phyloP scores from a whole-genome alignment of 1,284 basidiomycete genomes.

The Puccinia triticina region DNA sequence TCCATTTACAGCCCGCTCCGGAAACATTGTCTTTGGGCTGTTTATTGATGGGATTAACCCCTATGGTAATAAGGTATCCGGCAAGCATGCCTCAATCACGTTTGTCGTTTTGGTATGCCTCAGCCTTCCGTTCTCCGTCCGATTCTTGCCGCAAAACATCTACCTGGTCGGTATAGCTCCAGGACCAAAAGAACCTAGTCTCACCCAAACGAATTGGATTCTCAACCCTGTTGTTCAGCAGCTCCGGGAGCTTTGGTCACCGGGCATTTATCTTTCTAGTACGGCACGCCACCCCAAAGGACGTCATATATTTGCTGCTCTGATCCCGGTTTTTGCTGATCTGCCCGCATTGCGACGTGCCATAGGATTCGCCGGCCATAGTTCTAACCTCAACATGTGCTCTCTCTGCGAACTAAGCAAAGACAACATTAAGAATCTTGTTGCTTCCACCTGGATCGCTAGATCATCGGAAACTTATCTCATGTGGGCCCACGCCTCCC shows the following conservation, averaged over 20 bases:
- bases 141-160: slow-evolving; percentile 60
- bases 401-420: slow-evolving; percentile 41
- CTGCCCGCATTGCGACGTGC: slow-evolving; percentile 49
- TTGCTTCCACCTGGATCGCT: neutral
- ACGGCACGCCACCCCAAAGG: slow-evolving; percentile 21
- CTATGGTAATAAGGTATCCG: neutral
- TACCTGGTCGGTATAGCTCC: slow-evolving; percentile 62
- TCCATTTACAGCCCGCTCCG: neutral
- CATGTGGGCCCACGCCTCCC: slow-evolving; percentile 5
- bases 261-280: slow-evolving; percentile 55
- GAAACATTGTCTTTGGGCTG: slow-evolving; percentile 27
- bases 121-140: slow-evolving; percentile 56
- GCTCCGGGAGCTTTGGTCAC: slow-evolving; percentile 58
- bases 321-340: slow-evolving; percentile 27
- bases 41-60: slow-evolving; percentile 43
- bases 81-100: slow-evolving; percentile 26
- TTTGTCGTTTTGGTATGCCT: slow-evolving; percentile 29
- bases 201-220: slow-evolving; percentile 58
- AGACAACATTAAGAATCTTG: slow-evolving; percentile 8
- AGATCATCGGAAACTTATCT: neutral
- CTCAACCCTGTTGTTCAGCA: slow-evolving; percentile 58
- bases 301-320: slow-evolving; percentile 1
- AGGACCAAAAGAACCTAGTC: slow-evolving; percentile 53
- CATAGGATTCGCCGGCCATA: slow-evolving; percentile 36
- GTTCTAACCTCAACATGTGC: slow-evolving; percentile 29